These are phyloP conservation scores for Hibiscus tridactylites DNA, from an alignment of 345 rosid genomes.

Conservation along the genomic window DNA sequence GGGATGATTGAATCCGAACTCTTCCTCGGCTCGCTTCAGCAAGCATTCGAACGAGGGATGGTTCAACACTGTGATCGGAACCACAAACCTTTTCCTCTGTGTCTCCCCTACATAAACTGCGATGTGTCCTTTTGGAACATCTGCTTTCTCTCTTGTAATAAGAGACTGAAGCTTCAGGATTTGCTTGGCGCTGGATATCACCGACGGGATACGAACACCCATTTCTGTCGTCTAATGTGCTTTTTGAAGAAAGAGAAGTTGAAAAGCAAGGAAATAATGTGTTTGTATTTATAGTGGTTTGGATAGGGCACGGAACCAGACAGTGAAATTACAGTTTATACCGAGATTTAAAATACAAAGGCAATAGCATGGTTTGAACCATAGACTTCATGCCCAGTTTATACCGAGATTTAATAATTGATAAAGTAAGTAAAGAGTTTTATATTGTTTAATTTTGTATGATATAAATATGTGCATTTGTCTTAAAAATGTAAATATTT, in stretches of 20 bases:
- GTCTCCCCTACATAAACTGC: conserved; percentile 34
- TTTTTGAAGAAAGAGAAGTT: background rate
- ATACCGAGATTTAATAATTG: no score
- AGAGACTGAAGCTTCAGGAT: conserved; percentile 27
- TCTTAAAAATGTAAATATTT: no score
- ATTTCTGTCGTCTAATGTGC: background rate
- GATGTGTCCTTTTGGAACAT: conserved; percentile 38
- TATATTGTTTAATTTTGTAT: no score
- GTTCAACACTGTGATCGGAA: background rate
- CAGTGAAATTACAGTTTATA: no score
- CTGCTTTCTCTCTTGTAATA: conserved; percentile 14
- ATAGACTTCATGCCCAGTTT: no score
- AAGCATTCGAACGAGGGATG: background rate
- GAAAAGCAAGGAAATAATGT: background rate
- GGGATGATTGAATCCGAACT: background rate
- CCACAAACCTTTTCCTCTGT: background rate
- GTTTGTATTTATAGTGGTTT: background rate
- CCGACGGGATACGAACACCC: conserved; percentile 17
- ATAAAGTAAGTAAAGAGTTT: no score
- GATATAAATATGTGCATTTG: no score
- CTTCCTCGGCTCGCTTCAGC: background rate
- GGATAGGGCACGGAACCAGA: background rate
- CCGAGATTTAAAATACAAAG: no score
- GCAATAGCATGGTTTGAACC: no score
- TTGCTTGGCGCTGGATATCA: conserved; percentile 29